These are phyloP conservation scores for Chytridium lagenaria DNA, from an alignment of 371 early-diverging fungal genomes.

Conservation along the genomic window DNA sequence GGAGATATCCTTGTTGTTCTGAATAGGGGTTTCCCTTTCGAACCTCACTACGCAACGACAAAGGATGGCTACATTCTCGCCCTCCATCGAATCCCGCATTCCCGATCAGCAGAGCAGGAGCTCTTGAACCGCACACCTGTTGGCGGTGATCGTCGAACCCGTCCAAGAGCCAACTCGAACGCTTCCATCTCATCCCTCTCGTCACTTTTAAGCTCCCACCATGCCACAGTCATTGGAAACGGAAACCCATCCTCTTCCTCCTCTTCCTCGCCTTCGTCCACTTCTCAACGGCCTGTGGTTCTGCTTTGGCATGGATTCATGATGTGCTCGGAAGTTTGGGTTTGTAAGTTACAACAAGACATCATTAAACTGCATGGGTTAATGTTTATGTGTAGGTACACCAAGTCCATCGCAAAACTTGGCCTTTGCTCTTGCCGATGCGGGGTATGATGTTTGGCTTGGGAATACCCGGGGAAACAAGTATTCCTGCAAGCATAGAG, in stretches of 20 bases:
- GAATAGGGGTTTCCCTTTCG: conserved; percentile 78
- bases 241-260: not conserved
- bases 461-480: conserved; percentile 97
- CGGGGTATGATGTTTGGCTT: conserved; percentile 96
- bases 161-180: conserved; percentile 5
- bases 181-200: conserved; percentile 19
- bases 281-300: conserved; percentile 73
- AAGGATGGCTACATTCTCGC: conserved; percentile 88
- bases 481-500: conserved; percentile 86
- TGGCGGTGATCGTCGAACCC: not conserved
- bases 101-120: conserved; percentile 20
- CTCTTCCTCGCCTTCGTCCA: not conserved
- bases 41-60: conserved; percentile 88
- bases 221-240: conserved; percentile 14
- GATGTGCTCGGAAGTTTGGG: conserved; percentile 90
- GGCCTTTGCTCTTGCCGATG: conserved; percentile 58
- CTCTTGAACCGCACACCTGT: not conserved
- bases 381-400: conserved; percentile 79
- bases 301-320: conserved; percentile 94
- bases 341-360: conserved; percentile 71
- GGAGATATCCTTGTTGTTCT: no score
- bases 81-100: conserved; percentile 80
- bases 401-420: conserved; percentile 65
- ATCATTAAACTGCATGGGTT: conserved; percentile 57
- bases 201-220: not conserved